Evolutionary conservation across 2,329 filamentous ascomycete genomes (phyloP).

Genomic region (Pyrenophora seminiperda): DNA sequence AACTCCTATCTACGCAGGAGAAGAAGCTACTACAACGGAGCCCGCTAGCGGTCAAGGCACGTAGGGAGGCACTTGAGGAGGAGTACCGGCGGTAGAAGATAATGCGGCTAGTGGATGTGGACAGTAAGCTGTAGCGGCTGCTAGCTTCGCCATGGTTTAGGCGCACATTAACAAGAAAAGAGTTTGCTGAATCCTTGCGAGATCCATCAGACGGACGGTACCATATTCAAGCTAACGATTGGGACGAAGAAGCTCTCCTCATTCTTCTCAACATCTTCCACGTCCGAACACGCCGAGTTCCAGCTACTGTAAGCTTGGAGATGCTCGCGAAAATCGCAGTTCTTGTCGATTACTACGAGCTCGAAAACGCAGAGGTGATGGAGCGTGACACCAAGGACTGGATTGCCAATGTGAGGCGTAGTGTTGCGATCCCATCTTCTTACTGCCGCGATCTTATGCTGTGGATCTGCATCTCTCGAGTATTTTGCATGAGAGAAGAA

Average conservation of each 20-base stretch:
- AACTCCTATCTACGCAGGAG: slow-evolving; percentile 1
- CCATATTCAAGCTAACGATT: slow-evolving; percentile 12
- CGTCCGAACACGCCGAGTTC: slow-evolving; percentile 48
- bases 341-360: not conserved
- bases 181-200: too few species aligned
- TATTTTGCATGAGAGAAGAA: not conserved
- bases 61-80: not conserved
- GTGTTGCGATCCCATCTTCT: not conserved
- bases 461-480: not conserved
- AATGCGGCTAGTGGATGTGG: not conserved
- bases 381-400: too few species aligned
- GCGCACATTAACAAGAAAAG: too few species aligned
- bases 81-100: not conserved
- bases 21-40: not conserved
- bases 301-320: slow-evolving; percentile 11
- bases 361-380: not conserved
- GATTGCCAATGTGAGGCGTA: not conserved
- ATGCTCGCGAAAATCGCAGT: not conserved
- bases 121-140: too few species aligned
- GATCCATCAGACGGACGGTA: slow-evolving; percentile 8
- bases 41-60: not conserved
- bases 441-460: slow-evolving; percentile 1
- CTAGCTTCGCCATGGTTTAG: too few species aligned
- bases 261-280: slow-evolving; percentile 56
- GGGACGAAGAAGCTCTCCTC: slow-evolving; percentile 48